Conservation (phyloP, 345 rosid genomes). For the Leavenworthia alabamica region DNA sequence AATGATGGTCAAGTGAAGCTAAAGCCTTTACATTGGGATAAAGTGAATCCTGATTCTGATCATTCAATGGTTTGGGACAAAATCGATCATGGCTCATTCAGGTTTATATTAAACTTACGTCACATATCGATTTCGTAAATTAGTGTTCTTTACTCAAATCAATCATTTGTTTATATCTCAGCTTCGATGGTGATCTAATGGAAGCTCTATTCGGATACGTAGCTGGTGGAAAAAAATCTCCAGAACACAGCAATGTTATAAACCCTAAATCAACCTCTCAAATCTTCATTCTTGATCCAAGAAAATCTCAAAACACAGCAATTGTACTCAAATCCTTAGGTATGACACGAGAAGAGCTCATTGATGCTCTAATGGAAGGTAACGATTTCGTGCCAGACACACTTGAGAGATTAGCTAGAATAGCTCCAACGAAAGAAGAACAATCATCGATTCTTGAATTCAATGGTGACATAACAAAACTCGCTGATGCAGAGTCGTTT, state of each 20-base stretch:
- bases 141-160: background rate
- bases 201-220: slow-evolving; percentile 83
- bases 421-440: slow-evolving; percentile 67
- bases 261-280: slow-evolving; percentile 24
- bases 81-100: slow-evolving; percentile 69
- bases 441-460: slow-evolving; percentile 49
- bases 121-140: background rate
- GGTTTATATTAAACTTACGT: slow-evolving; percentile 34
- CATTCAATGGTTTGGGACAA: slow-evolving; percentile 96
- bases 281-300: slow-evolving; percentile 54
- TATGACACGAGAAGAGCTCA: slow-evolving; percentile 50
- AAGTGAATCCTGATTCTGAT: slow-evolving; percentile 49
- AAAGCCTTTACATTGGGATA: slow-evolving; percentile 93
- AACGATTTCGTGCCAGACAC: slow-evolving; percentile 48
- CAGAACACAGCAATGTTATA: slow-evolving; percentile 15
- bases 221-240: slow-evolving; percentile 47
- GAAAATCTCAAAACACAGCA: slow-evolving; percentile 76
- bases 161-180: slow-evolving; percentile 14
- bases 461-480: slow-evolving; percentile 46
- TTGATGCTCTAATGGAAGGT: slow-evolving; percentile 49
- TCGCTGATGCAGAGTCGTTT: slow-evolving; percentile 71
- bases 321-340: slow-evolving; percentile 66
- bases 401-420: slow-evolving; percentile 65
- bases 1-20: slow-evolving; percentile 47
- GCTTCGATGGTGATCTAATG: slow-evolving; percentile 81